Conservation (phyloP, 176 grass and related monocot species). For the Phoenix dactylifera region DNA sequence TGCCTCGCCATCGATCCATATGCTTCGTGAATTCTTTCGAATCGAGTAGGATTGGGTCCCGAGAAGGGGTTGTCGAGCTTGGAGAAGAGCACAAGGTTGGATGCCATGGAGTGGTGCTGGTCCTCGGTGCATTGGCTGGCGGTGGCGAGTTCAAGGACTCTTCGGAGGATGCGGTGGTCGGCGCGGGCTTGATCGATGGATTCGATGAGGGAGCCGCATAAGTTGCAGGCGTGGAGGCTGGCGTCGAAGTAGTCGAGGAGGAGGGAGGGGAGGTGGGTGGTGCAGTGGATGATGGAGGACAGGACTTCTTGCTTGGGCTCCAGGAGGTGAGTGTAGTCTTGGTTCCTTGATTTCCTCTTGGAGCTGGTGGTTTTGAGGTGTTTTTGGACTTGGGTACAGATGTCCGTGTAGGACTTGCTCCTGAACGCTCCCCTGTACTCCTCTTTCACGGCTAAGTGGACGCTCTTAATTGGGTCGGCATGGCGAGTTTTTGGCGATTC, state of each 20-base stretch:
- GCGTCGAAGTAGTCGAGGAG: slow-evolving; percentile 9
- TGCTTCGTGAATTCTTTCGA: not conserved
- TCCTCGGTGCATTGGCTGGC: no score
- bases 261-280: not conserved
- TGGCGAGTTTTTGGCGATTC: no score
- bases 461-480: no score
- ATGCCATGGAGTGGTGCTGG: no score
- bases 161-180: not conserved
- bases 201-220: slow-evolving; percentile 11
- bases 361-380: no score
- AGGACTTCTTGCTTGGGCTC: slow-evolving; percentile 6
- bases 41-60: no score
- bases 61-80: not conserved
- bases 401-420: no score
- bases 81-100: not conserved
- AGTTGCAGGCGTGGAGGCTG: slow-evolving; percentile 12
- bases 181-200: not conserved
- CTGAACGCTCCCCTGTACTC: no score
- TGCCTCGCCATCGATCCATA: not conserved
- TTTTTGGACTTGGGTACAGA: no score
- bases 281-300: not conserved
- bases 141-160: not conserved
- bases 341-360: no score
- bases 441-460: no score
- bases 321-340: not conserved